Percentiles rank a stretch among this genome's conserved stretches.
Conservation (phyloP, 108 stramenopile genomes). For the Aureococcus anophagefferens region DNA sequence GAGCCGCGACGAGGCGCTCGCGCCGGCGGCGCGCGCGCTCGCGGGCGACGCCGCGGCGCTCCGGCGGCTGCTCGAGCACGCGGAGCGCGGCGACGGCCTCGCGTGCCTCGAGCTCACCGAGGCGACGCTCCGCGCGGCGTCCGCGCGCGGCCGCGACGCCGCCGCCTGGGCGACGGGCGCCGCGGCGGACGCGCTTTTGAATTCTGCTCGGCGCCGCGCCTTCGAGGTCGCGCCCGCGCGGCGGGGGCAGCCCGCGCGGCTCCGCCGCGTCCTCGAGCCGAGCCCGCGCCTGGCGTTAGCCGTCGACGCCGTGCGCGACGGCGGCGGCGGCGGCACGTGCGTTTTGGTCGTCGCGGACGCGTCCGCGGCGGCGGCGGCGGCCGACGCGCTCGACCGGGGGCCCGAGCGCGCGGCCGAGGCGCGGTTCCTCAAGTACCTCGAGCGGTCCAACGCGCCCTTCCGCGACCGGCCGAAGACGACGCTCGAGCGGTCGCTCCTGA, state of each 20-base stretch:
- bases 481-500: background rate
- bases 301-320: background rate
- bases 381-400: background rate
- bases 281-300: background rate
- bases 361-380: background rate
- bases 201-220: background rate
- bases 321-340: background rate
- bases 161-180: background rate
- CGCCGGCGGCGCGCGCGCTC: constrained; percentile 28
- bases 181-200: background rate
- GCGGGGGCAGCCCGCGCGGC: background rate
- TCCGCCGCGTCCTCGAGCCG: background rate
- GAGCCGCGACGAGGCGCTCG: no score
- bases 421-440: background rate
- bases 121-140: background rate
- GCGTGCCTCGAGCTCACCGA: constrained; percentile 21
- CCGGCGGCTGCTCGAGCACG: constrained; percentile 37
- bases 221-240: background rate
- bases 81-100: constrained; percentile 40
- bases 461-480: background rate
- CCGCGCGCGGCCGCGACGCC: background rate
- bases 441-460: background rate
- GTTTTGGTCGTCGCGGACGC: background rate
- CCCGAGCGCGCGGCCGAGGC: background rate
- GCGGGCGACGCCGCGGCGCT: constrained; percentile 33